Base-by-base conservation (phyloP, 1,139 yeast genomes). In the Zygosaccharomyces sapae region DNA sequence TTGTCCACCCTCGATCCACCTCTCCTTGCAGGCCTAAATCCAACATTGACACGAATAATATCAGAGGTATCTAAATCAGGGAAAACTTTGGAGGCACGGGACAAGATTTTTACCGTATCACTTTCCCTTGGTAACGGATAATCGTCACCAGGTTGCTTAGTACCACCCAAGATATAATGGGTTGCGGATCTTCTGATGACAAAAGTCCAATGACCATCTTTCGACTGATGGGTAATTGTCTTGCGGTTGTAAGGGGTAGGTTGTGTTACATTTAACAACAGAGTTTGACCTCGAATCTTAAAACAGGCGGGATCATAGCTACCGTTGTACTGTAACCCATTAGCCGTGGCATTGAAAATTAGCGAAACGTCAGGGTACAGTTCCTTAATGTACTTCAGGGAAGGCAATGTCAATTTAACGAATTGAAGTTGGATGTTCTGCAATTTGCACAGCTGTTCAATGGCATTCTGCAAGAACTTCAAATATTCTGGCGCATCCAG, bases 111-210 rank as follows among this genome's bases (percentile, higher is more conserved):
- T 5, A 63, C 45, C 0, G 86, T 77, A 51, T 84, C 90, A 3
- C 61, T 62, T 2, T 66, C 70, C 34, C 74, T 67, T 3, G 75
- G 72, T 3, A 50, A 47, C 0, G 64, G 61, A n/a, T 58, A 56
- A 1, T 53, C 51, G 39, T 75, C 79, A 24, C 68, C 59, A 1
- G 70, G 57, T 53, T 80, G 84, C 55, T 83, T 83, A 0, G 89
- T 83, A 4, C 90, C 92, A 2, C 94, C 94, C 5, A 85, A 63
- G 41, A 85, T 81, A 9, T 80, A 66, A 0, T 87, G 88, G 44
- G 50, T 76, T 10, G 46, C 45, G 3, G 74, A 87, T 54, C 90
- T 69, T n/a, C 83, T 80, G 42, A 84, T 80, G 4, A 75, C 74
- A 62, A 83, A 83, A 0, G 83, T 77, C 89, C 88, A 83, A 5